phyloP scores from a whole-genome alignment of 345 rosid genomes.

The Sonneratia caseolaris region DNA sequence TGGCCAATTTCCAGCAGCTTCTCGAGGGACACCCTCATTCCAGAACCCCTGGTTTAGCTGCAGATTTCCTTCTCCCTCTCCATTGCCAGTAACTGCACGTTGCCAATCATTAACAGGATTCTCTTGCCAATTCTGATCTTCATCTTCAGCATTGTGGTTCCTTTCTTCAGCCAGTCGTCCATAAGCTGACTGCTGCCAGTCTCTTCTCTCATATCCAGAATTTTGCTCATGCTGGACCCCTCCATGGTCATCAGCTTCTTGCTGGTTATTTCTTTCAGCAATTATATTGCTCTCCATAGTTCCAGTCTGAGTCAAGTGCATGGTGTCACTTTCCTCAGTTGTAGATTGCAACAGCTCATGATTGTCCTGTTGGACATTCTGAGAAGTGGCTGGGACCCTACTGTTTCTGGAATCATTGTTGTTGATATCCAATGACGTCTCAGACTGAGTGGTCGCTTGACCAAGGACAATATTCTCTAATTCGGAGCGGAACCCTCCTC shows the following conservation, averaged over 20 bases:
- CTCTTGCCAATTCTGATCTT: conserved; percentile 46
- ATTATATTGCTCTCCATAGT: conserved; percentile 24
- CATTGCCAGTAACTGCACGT: conserved; percentile 38
- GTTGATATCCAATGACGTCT: conserved; percentile 28
- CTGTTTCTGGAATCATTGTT: conserved; percentile 34
- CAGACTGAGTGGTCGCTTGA: conserved; percentile 51
- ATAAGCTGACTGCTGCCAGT: conserved; percentile 39
- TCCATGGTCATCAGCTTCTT: conserved; percentile 37
- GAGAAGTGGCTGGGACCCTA: conserved; percentile 27
- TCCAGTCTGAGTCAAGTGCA: conserved; percentile 34
- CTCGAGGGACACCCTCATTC: conserved; percentile 48
- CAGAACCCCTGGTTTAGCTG: conserved; percentile 46
- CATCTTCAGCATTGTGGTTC: conserved; percentile 38
- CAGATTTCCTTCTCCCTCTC: conserved; percentile 28
- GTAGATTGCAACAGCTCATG: conserved; percentile 34
- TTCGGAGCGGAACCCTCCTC: conserved; percentile 85
- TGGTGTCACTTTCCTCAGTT: conserved; percentile 32
- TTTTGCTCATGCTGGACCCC: conserved; percentile 40
- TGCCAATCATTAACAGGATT: conserved; percentile 43
- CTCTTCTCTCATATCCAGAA: conserved; percentile 34
- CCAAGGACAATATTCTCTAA: conserved; percentile 58
- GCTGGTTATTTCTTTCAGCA: conserved; percentile 38
- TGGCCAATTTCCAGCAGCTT: conserved; percentile 53
- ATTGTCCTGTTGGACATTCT: conserved; percentile 31
- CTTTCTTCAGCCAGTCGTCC: conserved; percentile 41